Percentiles rank a stretch among this genome's conserved stretches.
Evolutionary conservation across 345 rosid genomes (phyloP).

Genomic region (Camelina laxa): DNA sequence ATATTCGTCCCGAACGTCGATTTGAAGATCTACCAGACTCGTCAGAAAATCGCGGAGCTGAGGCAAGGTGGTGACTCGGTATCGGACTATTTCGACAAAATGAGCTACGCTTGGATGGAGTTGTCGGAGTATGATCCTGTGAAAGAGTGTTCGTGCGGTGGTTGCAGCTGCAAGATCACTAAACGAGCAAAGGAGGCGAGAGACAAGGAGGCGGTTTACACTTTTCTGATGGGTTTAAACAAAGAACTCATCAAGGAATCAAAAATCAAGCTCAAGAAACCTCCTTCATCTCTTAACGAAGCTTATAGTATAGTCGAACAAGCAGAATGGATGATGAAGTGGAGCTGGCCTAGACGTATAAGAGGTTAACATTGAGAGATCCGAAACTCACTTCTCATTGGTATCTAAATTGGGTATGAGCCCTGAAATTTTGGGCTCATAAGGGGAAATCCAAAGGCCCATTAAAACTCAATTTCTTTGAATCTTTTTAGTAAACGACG

Average conservation of each 20-base stretch:
- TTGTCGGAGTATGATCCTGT: constrained; percentile 22
- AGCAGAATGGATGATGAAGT: background rate
- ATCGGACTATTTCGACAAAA: background rate
- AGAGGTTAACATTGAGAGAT: no score
- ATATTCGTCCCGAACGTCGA: background rate
- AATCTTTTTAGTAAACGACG: background rate
- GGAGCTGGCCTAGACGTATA: no score
- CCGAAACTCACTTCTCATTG: no score
- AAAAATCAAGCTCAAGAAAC: background rate
- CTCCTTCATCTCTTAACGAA: background rate
- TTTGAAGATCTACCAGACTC: constrained; percentile 10
- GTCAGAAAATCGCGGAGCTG: background rate
- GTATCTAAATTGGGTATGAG: no score
- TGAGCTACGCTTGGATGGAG: background rate
- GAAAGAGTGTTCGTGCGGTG: constrained; percentile 12
- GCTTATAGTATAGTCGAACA: background rate
- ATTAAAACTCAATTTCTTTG: background rate
- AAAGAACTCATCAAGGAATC: background rate
- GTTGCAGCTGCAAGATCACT: background rate
- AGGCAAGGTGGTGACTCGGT: constrained; percentile 8
- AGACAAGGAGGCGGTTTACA: constrained; percentile 10
- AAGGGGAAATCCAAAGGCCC: background rate
- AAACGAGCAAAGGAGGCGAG: constrained; percentile 2
- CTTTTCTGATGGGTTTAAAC: constrained; percentile 25
- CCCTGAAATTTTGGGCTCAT: no score